Base-by-base conservation (phyloP, 2,329 filamentous ascomycete genomes). In the Ceratocystis cubensis region DNA sequence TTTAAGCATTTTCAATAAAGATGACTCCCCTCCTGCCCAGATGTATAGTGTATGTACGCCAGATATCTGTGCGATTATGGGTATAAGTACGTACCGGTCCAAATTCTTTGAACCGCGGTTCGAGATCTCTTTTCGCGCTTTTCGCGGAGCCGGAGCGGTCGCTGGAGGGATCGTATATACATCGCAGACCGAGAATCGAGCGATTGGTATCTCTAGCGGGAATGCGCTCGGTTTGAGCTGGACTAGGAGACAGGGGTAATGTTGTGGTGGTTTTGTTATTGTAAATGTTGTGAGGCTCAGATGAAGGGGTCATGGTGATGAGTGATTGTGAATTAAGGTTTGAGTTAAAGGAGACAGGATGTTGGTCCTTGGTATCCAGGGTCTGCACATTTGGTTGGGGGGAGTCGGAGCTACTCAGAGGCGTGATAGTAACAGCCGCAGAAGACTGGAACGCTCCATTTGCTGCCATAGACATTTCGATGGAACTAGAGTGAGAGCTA, bases 401-500 rank as follows among this genome's bases (percentile, higher is more conserved):
- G 67, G 82, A 84, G 71, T 81, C 80, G 76, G 77, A 76, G 70
- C 75, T 77, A 63, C 80, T 81, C 70, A 80, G 77, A 68, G 81
- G 81, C 57, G 81, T 82, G 70, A 78, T 71, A 75, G 76, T 75
- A 75, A 74, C 77, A 65, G 75, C 72, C 61, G 73, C 71, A 74
- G 75, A 77, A 73, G 78, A 64, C 57, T 65, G 64, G 20, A 30
- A 56, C 4, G 64, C 33, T 17, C 28, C 46, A 33, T 63, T 63
- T n/a, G 41, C 61, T 7, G 61, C 28, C 17, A 25, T 45, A n/a
- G 65, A 66, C 20, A 48, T 61, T n/a, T 30, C 61, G 44, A 46
- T 30, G 65, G 85, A 84, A 77, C 86, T 91, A 67, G 82, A 80
- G 73, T 86, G 81, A 67, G 88, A 91, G 76, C 85, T 89, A 66